A percentile compares a stretch with the other conserved stretches of the same genome.
phyloP scores from a whole-genome alignment of 257 asterid species.

The Ehretia macrophylla region DNA sequence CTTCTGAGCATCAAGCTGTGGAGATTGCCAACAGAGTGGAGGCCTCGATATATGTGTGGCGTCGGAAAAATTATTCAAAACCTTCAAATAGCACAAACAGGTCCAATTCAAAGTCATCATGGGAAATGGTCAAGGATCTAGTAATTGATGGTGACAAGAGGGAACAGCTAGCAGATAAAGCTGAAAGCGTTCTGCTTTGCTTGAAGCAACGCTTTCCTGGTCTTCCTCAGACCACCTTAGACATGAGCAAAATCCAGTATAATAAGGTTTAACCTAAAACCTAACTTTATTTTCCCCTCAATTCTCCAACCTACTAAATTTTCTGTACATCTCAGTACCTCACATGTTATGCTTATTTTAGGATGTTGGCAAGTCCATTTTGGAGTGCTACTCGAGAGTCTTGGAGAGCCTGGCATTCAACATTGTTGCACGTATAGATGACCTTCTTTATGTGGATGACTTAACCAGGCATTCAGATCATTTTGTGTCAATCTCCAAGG shows the following conservation, averaged over 20 bases:
- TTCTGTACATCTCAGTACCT: not conserved
- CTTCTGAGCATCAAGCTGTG: slow-evolving; percentile 73
- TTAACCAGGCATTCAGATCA: slow-evolving; percentile 68
- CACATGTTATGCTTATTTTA: no score
- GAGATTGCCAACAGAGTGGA: slow-evolving; percentile 76
- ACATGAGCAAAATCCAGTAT: slow-evolving; percentile 71
- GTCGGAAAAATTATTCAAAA: slow-evolving; percentile 40
- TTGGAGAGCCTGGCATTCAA: slow-evolving; percentile 84
- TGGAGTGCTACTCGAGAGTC: slow-evolving; percentile 85
- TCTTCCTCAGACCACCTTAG: slow-evolving; percentile 74
- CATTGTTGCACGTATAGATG: slow-evolving; percentile 67
- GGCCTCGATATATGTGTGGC: slow-evolving; percentile 57
- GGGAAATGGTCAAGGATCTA: slow-evolving; percentile 78
- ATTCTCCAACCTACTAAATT: not conserved
- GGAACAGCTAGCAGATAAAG: slow-evolving; percentile 57
- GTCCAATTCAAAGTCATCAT: slow-evolving; percentile 62
- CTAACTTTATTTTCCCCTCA: not conserved
- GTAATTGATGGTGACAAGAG: slow-evolving; percentile 55
- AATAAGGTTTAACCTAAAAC: slow-evolving; percentile 46
- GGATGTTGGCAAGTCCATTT: slow-evolving; percentile 80
- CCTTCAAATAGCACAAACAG: slow-evolving; percentile 30
- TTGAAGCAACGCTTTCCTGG: slow-evolving; percentile 69
- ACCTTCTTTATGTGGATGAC: slow-evolving; percentile 68
- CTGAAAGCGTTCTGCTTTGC: slow-evolving; percentile 66
- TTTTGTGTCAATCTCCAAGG: slow-evolving; percentile 48